Evolutionary conservation across 805 yeast species (phyloP), one percentile per base, ranked within the genome.

Genomic region (Wickerhamomyces canadensis): DNA sequence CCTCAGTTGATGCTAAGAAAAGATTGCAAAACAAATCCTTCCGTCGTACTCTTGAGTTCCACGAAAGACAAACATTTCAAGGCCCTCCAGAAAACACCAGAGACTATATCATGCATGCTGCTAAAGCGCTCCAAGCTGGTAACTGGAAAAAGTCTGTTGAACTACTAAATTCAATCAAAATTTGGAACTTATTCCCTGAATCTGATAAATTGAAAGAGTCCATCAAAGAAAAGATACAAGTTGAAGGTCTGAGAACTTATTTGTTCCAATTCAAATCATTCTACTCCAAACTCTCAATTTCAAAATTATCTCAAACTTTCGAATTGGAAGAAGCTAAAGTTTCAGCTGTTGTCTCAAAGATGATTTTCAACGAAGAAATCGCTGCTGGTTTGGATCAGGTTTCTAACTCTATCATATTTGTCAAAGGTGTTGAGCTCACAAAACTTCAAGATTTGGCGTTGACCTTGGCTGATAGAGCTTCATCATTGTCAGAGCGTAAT

Each of bases 21-120:
- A 67, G 78, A 53, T 70, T 73, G 45, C 67, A 78, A 42, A 72
- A 84, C 53, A 89, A 86, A 65, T 85, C 95, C 21, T 88, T 93
- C 71, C 82, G 91, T 65, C 80, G 95, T 59, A 77, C 84, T 61
- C 74, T 93, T 49, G 98, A 93, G 60, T 84, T 82, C 68, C 88
- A 85, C 57, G 96, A 89, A 59, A 83, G 91, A 64, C 96, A 89
- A 62, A 83, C 83, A 40, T 93, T 91, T 72, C 86, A 87, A 45
- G 98, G 98, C 31, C 98, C 98, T 33, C 96, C 98, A 37, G 98
- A 93, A 67, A 86, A 89, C 61, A 84, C 94, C 32, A 82, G 94
- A 55, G 99, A 93, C 62, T 85, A 77, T 64, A 81, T 93, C 51
- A 80, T 91, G 73, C 85, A 84, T 61, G 95, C 97, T 34, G 94